These are phyloP conservation scores for Colletotrichum phormii DNA, from an alignment of 2,329 filamentous ascomycete genomes.

Conservation along the genomic window DNA sequence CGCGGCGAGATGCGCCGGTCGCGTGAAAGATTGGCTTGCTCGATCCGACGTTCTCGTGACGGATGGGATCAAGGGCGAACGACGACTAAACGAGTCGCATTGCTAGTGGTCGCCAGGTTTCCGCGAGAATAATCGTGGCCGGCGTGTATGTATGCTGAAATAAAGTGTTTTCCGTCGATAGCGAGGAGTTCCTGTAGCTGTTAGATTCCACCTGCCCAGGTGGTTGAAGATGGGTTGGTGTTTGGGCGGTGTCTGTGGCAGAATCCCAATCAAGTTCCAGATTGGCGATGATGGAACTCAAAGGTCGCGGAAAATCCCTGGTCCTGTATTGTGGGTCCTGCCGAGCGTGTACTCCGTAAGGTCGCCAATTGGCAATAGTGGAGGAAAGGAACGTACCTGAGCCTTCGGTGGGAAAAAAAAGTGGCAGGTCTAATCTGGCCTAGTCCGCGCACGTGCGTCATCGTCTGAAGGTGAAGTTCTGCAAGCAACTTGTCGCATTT, in stretches of 20 bases:
- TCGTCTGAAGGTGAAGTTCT: slow-evolving; percentile 24
- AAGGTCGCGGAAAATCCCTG: slow-evolving; percentile 32
- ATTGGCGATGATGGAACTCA: slow-evolving; percentile 8
- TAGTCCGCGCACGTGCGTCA: slow-evolving; percentile 22
- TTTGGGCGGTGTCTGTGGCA: slow-evolving; percentile 26
- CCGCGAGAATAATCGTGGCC: neutral
- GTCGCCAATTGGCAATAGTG: neutral
- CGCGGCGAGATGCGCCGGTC: slow-evolving; percentile 24
- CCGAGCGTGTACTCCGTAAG: neutral
- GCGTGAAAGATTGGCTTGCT: slow-evolving; percentile 14
- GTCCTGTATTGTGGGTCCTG: slow-evolving; percentile 10
- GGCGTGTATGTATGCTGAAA: neutral
- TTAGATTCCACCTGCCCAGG: slow-evolving; percentile 3
- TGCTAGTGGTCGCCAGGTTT: slow-evolving; percentile 1
- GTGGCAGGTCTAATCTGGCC: neutral
- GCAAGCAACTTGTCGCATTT: slow-evolving; percentile 16
- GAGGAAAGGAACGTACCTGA: neutral
- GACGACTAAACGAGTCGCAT: slow-evolving; percentile 17
- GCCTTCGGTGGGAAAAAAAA: neutral
- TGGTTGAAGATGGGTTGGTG: slow-evolving; percentile 11
- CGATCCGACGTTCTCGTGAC: slow-evolving; percentile 5
- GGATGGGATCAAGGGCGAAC: neutral
- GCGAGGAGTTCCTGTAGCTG: neutral
- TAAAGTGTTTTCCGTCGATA: neutral
- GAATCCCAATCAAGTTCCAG: slow-evolving; percentile 21